These are phyloP conservation scores for Luzula sylvatica DNA, from an alignment of 176 grass and related monocot species.

Conservation along the genomic window DNA sequence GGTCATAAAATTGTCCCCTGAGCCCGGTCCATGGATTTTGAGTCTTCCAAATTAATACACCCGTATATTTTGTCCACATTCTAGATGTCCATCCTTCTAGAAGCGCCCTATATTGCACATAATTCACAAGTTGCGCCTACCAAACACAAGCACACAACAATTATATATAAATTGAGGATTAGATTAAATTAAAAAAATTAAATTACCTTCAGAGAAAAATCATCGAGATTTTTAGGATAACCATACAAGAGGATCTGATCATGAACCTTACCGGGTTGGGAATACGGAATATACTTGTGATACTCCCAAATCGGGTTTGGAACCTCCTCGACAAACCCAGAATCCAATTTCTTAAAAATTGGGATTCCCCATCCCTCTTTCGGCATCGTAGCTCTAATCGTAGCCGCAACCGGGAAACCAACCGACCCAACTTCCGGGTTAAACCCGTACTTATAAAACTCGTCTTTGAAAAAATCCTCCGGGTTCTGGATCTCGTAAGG, in stretches of 20 bases:
- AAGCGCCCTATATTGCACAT: slow-evolving; percentile 88
- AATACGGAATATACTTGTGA: slow-evolving; percentile 97
- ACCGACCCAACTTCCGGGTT: slow-evolving; percentile 91
- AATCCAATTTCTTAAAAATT: slow-evolving; percentile 49
- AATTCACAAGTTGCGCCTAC: slow-evolving; percentile 93
- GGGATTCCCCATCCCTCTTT: slow-evolving; percentile 82
- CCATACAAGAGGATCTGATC: slow-evolving; percentile 85
- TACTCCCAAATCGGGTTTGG: slow-evolving; percentile 95
- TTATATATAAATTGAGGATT: slow-evolving; percentile 4
- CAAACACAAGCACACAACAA: slow-evolving; percentile 2
- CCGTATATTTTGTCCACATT: slow-evolving; percentile 97
- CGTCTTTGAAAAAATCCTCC: slow-evolving; percentile 76
- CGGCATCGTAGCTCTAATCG: slow-evolving; percentile 93
- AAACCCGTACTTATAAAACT: slow-evolving; percentile 81
- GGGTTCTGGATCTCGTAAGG: slow-evolving; percentile 95
- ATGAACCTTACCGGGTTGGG: slow-evolving; percentile 78
- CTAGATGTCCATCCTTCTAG: slow-evolving; percentile 96
- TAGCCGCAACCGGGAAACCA: slow-evolving; percentile 79
- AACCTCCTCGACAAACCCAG: slow-evolving; percentile 67
- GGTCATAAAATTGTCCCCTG: slow-evolving; percentile 93
- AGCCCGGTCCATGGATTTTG: slow-evolving; percentile 96
- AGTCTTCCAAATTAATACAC: slow-evolving; percentile 94
- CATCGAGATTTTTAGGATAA: slow-evolving; percentile 58
- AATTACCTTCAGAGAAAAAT: slow-evolving; percentile 88
- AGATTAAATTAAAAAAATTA: neutral